phyloP scores from a whole-genome alignment of 345 rosid genomes.

The Syzygium aqueum region DNA sequence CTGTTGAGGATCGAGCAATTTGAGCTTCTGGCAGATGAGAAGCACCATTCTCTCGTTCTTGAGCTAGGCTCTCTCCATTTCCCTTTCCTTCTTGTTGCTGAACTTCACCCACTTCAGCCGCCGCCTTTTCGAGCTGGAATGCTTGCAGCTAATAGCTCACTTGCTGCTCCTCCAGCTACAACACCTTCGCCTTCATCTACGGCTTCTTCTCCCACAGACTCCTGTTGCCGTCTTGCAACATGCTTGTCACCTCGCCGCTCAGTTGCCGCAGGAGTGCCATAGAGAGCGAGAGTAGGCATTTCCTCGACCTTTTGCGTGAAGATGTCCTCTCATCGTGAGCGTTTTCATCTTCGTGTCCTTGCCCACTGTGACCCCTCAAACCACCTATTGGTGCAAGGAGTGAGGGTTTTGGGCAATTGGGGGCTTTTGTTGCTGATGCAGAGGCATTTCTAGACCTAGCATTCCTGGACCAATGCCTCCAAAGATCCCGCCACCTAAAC shows the following conservation, averaged over 20 bases:
- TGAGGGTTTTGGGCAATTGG: constrained; percentile 31
- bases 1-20: constrained; percentile 36
- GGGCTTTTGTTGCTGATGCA: constrained; percentile 37
- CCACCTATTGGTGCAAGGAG: constrained; percentile 37
- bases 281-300: not conserved
- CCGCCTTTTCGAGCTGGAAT: constrained; percentile 70
- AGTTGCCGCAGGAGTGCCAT: constrained; percentile 36
- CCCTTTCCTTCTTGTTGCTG: constrained; percentile 82
- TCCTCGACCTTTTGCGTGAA: constrained; percentile 25
- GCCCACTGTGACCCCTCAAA: constrained; percentile 25
- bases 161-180: constrained; percentile 70
- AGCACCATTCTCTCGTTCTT: constrained; percentile 77
- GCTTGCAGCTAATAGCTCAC: constrained; percentile 53
- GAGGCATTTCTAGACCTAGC: constrained; percentile 64
- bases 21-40: constrained; percentile 51
- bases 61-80: constrained; percentile 79
- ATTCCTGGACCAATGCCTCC: constrained; percentile 63
- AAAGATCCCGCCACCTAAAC: constrained; percentile 50
- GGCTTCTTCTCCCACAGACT: constrained; percentile 86
- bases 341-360: constrained; percentile 33
- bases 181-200: constrained; percentile 47
- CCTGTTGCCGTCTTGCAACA: constrained; percentile 45
- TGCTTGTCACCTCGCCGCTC: constrained; percentile 27
- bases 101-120: constrained; percentile 89
- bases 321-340: constrained; percentile 17